These are phyloP conservation scores for Heliosperma pusillum DNA, from an alignment of 148 eudicot species.

Conservation along the genomic window DNA sequence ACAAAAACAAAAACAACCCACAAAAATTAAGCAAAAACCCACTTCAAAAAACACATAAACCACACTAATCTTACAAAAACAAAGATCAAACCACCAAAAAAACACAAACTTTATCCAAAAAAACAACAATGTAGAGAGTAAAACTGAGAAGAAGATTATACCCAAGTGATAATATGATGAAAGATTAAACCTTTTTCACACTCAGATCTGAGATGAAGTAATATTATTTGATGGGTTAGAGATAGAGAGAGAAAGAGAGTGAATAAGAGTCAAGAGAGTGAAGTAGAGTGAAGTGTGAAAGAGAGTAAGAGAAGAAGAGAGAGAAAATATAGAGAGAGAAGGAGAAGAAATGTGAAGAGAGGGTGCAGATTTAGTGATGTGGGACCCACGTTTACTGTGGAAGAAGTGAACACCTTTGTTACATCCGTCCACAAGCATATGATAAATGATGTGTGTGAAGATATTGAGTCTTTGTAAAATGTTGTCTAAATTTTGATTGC, in stretches of 20 bases:
- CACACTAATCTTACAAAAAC: constrained; percentile 3
- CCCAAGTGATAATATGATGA: constrained; percentile 13
- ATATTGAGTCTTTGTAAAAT: too few relatives aligned
- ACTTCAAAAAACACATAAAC: neutral
- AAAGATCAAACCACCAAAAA: constrained; percentile 6
- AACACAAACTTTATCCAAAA: neutral
- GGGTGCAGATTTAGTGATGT: constrained; percentile 17
- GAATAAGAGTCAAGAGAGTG: neutral
- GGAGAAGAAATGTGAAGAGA: neutral
- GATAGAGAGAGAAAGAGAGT: constrained; percentile 18
- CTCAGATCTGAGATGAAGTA: constrained; percentile 33
- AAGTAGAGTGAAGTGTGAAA: neutral
- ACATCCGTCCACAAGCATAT: constrained; percentile 13
- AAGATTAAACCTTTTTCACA: neutral
- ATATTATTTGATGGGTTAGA: constrained; percentile 20
- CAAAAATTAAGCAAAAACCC: constrained; percentile 19
- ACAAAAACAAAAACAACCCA: neutral
- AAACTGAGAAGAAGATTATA: constrained; percentile 11
- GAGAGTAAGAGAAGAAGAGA: neutral
- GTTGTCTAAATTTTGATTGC: too few relatives aligned
- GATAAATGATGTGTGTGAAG: too few relatives aligned
- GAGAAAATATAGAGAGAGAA: neutral
- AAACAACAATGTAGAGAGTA: constrained; percentile 15
- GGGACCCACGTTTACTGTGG: constrained; percentile 7
- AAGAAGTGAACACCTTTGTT: neutral